A percentile compares a stretch with the other conserved stretches of the same genome.
phyloP scores from a whole-genome alignment of 345 rosid species.

The Diplotaxis tenuifolia region DNA sequence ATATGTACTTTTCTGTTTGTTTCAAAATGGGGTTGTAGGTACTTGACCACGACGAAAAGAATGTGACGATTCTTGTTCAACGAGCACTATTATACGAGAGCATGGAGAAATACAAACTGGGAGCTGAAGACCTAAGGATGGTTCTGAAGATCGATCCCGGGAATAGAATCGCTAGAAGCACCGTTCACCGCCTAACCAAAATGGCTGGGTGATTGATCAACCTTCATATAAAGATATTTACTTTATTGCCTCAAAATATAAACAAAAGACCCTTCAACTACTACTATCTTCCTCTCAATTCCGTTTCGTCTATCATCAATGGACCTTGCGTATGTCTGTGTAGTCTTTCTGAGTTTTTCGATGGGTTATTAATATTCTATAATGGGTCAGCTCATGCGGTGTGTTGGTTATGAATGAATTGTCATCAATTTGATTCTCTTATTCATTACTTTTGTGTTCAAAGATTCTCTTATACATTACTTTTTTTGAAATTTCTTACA shows the following conservation, averaged over 20 bases:
- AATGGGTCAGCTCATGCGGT: conserved; percentile 2
- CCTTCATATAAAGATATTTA: not conserved
- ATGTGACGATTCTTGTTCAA: conserved; percentile 75
- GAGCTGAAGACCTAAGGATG: conserved; percentile 91
- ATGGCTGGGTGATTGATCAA: conserved; percentile 53
- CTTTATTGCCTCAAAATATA: not conserved
- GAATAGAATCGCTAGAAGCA: conserved; percentile 93
- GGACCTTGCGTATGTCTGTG: conserved; percentile 14
- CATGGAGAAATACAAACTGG: conserved; percentile 96
- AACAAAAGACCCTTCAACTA: not conserved
- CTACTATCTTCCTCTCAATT: not conserved
- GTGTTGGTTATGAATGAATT: not conserved
- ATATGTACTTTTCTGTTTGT: not conserved
- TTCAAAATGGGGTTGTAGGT: conserved; percentile 51
- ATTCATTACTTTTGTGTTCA: not conserved
- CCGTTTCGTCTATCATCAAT: conserved; percentile 6
- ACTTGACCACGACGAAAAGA: conserved; percentile 61
- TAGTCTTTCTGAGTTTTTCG: conserved; percentile 10
- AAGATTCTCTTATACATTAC: not conserved
- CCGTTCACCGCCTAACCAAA: conserved; percentile 81
- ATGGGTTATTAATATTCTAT: not conserved
- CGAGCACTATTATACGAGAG: conserved; percentile 95
- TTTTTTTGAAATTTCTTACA: conserved; percentile 1
- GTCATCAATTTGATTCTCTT: conserved; percentile 1
- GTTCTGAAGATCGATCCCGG: conserved; percentile 87